Evolutionary conservation across 352 stramenopile species (phyloP), one percentile per base, ranked within the genome.

Genomic region (Phytophthora pistaciae): DNA sequence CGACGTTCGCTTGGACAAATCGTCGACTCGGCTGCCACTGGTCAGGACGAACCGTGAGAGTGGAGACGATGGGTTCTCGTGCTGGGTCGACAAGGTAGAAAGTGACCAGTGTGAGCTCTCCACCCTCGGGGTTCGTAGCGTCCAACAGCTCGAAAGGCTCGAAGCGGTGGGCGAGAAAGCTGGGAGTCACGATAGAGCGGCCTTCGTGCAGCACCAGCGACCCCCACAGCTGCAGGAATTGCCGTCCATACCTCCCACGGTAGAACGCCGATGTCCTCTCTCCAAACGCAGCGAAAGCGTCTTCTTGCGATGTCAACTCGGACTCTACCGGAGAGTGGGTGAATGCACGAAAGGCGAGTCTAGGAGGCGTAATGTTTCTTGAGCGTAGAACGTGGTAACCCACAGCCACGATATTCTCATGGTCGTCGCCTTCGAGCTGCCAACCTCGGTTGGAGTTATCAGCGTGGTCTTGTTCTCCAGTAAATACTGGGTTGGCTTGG

Each of bases 1-100:
- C 58, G 14, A 72, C 42, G 38, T 67, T 72, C 29, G 65, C 65
- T 58, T 66, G 57, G 21, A 72, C 50, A 36, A 72, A 72, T n/a
- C 50, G 50, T 29, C 53, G 57, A 23, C 38, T 67, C 23, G 67
- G 65, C n/a, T 67, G 65, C 59, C 65, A 66, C 42, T 72, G 49
- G 20, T 62, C 38, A 0, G 65, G 56, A 38, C 65, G 20, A 25
- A 67, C 56, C 6, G 57, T 61, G 14, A 55, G 31, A 3, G 64
- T 70, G 36, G 64, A 70, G 16, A 65, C 46, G 5, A 70, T 65
- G 1, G 63, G 29, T 4, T 65, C 16, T 5, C 11, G 21, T 18
- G 48, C 63, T 31, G 65, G 65, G 33, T 68, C 58, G 25, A 67
- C 57, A 8, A 72, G 65, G 33, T 72, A 72, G 6, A 72, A 67